Conservation (phyloP, 106 monocot genomes). For the Apostasia shenzhenica region DNA sequence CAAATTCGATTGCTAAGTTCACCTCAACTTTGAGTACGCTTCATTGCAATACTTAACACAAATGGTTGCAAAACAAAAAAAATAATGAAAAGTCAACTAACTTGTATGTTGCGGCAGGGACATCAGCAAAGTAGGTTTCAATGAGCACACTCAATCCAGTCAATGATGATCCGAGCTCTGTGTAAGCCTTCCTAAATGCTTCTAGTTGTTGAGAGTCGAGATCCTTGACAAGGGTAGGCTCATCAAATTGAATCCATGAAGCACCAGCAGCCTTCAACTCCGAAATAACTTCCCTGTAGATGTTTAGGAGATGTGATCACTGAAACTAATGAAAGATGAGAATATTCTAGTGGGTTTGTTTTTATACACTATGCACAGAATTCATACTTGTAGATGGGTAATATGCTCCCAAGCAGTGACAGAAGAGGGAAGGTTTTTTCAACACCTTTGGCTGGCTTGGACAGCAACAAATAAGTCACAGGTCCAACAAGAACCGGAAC, state of each 20-base stretch:
- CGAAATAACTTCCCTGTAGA: constrained; percentile 22
- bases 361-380: background rate
- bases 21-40: no score
- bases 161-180: constrained; percentile 20
- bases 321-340: background rate
- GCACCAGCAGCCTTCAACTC: constrained; percentile 27
- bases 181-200: constrained; percentile 18
- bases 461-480: constrained; percentile 16
- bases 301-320: background rate
- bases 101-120: constrained; percentile 21
- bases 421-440: constrained; percentile 7
- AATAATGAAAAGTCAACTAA: constrained; percentile 8
- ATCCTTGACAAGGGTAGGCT: constrained; percentile 26
- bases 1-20: background rate
- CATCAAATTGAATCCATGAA: constrained; percentile 32
- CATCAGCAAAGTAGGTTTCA: constrained; percentile 30
- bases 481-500: constrained; percentile 13
- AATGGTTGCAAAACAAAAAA: background rate
- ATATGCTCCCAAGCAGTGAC: constrained; percentile 2
- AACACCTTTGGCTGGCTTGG: constrained; percentile 14
- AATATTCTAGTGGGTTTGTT: background rate
- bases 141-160: constrained; percentile 22
- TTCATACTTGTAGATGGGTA: constrained; percentile 27
- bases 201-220: constrained; percentile 24
- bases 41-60: background rate